phyloP scores from a whole-genome alignment of 257 asterid genomes.

The Przewalskia tangutica region DNA sequence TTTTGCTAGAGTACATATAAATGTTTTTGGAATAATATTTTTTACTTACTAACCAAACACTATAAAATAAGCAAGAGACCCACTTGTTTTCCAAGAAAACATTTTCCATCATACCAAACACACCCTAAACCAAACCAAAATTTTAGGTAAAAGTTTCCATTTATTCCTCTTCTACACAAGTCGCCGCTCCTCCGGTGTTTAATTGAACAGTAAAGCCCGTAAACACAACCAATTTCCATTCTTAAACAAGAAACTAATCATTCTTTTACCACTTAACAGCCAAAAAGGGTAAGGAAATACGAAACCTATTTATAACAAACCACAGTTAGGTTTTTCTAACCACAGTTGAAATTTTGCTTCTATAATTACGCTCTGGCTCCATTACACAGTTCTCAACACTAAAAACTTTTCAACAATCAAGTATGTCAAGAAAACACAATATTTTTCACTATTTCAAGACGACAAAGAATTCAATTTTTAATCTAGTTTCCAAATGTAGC shows the following conservation, averaged over 20 bases:
- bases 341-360: neutral
- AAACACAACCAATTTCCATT: neutral
- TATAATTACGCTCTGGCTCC: neutral
- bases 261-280: neutral
- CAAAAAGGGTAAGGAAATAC: neutral
- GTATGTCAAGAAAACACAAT: neutral
- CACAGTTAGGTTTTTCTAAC: neutral
- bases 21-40: no score
- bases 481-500: neutral
- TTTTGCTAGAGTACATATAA: no score
- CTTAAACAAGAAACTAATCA: slow-evolving; percentile 3
- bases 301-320: neutral
- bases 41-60: no score
- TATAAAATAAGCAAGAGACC: no score
- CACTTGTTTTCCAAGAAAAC: no score
- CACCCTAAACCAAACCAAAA: neutral
- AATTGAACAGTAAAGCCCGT: neutral
- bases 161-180: neutral
- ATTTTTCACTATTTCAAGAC: neutral
- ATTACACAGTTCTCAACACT: no score
- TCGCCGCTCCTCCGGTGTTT: neutral
- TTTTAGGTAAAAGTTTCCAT: neutral
- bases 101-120: no score
- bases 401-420: no score
- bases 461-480: neutral